Conservation (phyloP, 176 grass and related monocot species). For the Lolium multiflorum region DNA sequence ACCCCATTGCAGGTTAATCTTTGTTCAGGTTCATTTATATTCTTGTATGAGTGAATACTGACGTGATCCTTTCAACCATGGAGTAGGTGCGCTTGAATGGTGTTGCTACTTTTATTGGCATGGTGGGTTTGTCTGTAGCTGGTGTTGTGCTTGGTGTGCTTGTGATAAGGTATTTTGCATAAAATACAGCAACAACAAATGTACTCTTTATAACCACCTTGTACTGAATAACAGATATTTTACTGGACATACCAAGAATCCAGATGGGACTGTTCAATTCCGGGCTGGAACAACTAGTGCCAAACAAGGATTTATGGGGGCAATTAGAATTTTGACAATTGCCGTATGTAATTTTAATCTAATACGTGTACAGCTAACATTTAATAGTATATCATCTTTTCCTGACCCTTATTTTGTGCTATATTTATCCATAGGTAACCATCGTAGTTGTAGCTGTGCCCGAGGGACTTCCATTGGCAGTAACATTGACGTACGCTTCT, state of each 20-base stretch:
- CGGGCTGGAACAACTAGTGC: slow-evolving; percentile 64
- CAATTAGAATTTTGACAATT: slow-evolving; percentile 93
- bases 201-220: slow-evolving; percentile 32
- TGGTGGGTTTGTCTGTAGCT: slow-evolving; percentile 87
- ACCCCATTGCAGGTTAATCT: slow-evolving; percentile 94
- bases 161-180: slow-evolving; percentile 72
- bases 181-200: slow-evolving; percentile 32
- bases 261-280: slow-evolving; percentile 88
- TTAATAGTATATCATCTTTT: slow-evolving; percentile 34
- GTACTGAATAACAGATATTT: slow-evolving; percentile 72
- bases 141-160: slow-evolving; percentile 81
- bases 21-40: slow-evolving; percentile 36
- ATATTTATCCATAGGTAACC: slow-evolving; percentile 71
- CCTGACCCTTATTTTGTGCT: slow-evolving; percentile 42
- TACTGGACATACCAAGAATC: slow-evolving; percentile 80
- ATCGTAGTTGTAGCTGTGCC: slow-evolving; percentile 97
- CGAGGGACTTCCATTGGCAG: slow-evolving; percentile 96
- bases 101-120: slow-evolving; percentile 96
- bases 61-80: slow-evolving; percentile 18
- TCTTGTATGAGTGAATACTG: slow-evolving; percentile 36
- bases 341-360: slow-evolving; percentile 70
- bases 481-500: slow-evolving; percentile 85
- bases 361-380: slow-evolving; percentile 19
- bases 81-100: slow-evolving; percentile 95
- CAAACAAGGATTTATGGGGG: slow-evolving; percentile 82